A percentile compares a stretch with the other conserved stretches of the same genome.
Conservation (phyloP, 768 basidiomycete genomes). For the Astraeus odoratus region DNA sequence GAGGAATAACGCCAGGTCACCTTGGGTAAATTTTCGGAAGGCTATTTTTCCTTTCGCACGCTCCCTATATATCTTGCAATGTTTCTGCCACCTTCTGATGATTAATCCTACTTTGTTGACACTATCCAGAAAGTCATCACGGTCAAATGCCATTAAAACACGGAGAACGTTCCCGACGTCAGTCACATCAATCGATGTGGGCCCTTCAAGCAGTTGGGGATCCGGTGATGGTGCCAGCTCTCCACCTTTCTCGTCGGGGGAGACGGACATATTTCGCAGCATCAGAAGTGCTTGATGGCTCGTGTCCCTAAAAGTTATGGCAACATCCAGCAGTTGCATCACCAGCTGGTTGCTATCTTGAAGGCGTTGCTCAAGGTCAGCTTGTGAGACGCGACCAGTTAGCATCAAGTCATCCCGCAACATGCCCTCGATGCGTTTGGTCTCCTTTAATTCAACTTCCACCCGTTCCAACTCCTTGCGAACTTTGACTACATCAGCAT, state of each 20-base stretch:
- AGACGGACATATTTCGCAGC: slow-evolving; percentile 48
- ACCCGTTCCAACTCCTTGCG: slow-evolving; percentile 72
- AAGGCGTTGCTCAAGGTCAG: slow-evolving; percentile 57
- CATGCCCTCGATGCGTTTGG: slow-evolving; percentile 59
- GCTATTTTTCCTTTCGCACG: slow-evolving; percentile 95
- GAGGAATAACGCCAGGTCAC: slow-evolving; percentile 91
- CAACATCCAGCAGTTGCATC: slow-evolving; percentile 77
- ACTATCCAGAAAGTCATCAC: slow-evolving; percentile 79
- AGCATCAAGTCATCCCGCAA: slow-evolving; percentile 70
- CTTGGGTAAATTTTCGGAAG: slow-evolving; percentile 91
- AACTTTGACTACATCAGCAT: no score
- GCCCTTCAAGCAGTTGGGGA: slow-evolving; percentile 51
- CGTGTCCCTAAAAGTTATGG: slow-evolving; percentile 68
- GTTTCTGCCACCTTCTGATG: slow-evolving; percentile 95
- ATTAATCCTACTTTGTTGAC: slow-evolving; percentile 77
- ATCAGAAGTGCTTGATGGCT: slow-evolving; percentile 66
- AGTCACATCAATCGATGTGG: slow-evolving; percentile 70
- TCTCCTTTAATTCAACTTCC: slow-evolving; percentile 64
- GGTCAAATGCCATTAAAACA: slow-evolving; percentile 65
- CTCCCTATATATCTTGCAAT: slow-evolving; percentile 93
- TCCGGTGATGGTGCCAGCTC: slow-evolving; percentile 49
- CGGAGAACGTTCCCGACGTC: slow-evolving; percentile 69
- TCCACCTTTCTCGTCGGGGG: slow-evolving; percentile 49
- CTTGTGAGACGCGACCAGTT: slow-evolving; percentile 60
- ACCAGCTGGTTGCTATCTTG: slow-evolving; percentile 63